These are phyloP conservation scores for Limnanthes douglasii DNA, from an alignment of 345 rosid species.

Conservation along the genomic window DNA sequence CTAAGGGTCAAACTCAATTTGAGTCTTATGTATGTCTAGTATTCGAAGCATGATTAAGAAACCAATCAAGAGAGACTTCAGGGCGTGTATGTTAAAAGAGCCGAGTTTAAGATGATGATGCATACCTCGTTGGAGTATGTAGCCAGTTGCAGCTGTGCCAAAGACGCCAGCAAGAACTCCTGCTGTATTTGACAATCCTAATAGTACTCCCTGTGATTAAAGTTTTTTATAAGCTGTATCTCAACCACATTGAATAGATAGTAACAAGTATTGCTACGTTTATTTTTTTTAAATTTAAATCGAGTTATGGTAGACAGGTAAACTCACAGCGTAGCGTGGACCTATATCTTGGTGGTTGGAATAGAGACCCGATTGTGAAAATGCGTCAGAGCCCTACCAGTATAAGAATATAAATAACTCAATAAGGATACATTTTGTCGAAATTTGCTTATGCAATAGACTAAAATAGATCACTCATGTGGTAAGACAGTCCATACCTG, in stretches of 20 bases:
- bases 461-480: too few relatives aligned
- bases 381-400: conserved; percentile 85
- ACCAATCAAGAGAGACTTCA: too few relatives aligned
- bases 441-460: too few relatives aligned
- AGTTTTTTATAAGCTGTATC: conserved; percentile 1
- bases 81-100: too few relatives aligned
- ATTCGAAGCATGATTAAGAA: too few relatives aligned
- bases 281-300: too few relatives aligned
- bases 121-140: conserved; percentile 79
- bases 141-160: conserved; percentile 94
- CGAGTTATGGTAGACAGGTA: too few relatives aligned
- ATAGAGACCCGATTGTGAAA: conserved; percentile 93
- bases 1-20: too few relatives aligned
- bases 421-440: too few relatives aligned
- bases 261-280: too few relatives aligned
- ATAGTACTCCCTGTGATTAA: conserved; percentile 62
- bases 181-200: conserved; percentile 89
- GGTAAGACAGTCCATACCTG: conserved; percentile 71
- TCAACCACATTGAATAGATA: neutral
- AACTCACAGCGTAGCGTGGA: conserved; percentile 89
- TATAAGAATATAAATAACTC: too few relatives aligned
- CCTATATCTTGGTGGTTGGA: conserved; percentile 99
- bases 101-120: neutral
- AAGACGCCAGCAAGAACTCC: conserved; percentile 95
- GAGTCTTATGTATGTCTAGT: too few relatives aligned